Percentiles rank a stretch among this genome's conserved stretches.
phyloP scores from a whole-genome alignment of 2,329 filamentous ascomycete species.

The Tolypocladium ophioglossoides region DNA sequence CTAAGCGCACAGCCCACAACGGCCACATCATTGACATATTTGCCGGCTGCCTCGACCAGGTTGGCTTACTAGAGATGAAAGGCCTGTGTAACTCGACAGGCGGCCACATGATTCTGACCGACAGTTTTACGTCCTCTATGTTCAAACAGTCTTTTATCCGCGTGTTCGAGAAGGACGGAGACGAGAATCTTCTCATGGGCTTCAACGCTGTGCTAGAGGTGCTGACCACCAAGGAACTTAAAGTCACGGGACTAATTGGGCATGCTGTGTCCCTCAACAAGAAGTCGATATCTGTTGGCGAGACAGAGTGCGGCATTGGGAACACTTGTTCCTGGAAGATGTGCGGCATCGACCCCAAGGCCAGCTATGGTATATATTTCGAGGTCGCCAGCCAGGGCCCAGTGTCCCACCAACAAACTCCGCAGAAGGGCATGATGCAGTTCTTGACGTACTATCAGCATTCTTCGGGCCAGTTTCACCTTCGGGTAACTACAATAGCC shows the following conservation, averaged over 20 bases:
- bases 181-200: conserved; percentile 93
- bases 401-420: conserved; percentile 72
- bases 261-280: conserved; percentile 97
- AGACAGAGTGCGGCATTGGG: conserved; percentile 96
- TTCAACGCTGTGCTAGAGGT: conserved; percentile 97
- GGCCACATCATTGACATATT: conserved; percentile 97
- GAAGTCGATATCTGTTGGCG: conserved; percentile 91
- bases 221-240: conserved; percentile 93
- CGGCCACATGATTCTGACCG: conserved; percentile 95
- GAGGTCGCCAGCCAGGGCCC: conserved; percentile 93
- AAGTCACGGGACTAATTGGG: conserved; percentile 93
- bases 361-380: conserved; percentile 95
- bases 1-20: conserved; percentile 91
- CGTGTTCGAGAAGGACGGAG: conserved; percentile 91
- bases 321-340: conserved; percentile 99
- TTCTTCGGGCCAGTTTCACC: conserved; percentile 89
- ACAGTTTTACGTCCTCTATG: conserved; percentile 98
- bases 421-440: conserved; percentile 92
- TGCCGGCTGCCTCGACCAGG: conserved; percentile 92
- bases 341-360: conserved; percentile 90
- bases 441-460: conserved; percentile 99
- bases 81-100: conserved; percentile 91
- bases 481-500: conserved; percentile 89
- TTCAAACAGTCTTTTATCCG: conserved; percentile 98
- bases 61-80: conserved; percentile 97